Evolutionary conservation across 2,329 filamentous ascomycete species (phyloP), one percentile per base, ranked within the genome.

Genomic region (Ceratocystis lukuohia): DNA sequence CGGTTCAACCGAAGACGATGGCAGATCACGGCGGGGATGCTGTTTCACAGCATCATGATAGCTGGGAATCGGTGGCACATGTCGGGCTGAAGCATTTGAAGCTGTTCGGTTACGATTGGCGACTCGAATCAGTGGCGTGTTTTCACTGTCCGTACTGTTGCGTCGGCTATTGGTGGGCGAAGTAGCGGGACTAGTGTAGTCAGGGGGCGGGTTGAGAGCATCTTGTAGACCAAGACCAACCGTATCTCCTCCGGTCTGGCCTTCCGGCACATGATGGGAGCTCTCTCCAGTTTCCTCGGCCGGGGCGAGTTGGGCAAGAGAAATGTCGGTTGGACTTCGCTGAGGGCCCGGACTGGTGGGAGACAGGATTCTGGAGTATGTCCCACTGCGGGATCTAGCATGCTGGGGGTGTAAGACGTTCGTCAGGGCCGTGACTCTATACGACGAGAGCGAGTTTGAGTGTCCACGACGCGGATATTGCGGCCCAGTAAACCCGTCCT

Each of bases 291-390:
- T 83, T 66, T 85, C 82, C 70, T 92, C 87, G 69, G 77, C 80
- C 2, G 82, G 88, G 57, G 89, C 86, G 65, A 96, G 82, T 72
- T 93, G 91, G 33, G 92, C 89, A 61, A 99, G 83, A 7, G 92
- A 96, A 70, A 99, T 99, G 74, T 97, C 94, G 10, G 94, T 97
- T 7, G 94, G 92, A 72, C 90, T 95, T 71, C 93, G 84, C 69
- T 91, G 82, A 1, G 94, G 94, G 2, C 94, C 94, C 0, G 93
- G 92, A 73, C 90, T 96, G 22, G 88, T 88, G 7, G 91, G 88
- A 69, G 86, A 80, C 70, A 88, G 79, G 59, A 92, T 80, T 70
- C 91, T 83, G 45, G 63, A 65, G 72, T 91, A 86, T 71, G 90
- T 92, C 65, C 89, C 88, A 72, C 88, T 94, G 68, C 85, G 82